phyloP scores from a whole-genome alignment of 78 protist genomes.

The Emiliania huxleyi region DNA sequence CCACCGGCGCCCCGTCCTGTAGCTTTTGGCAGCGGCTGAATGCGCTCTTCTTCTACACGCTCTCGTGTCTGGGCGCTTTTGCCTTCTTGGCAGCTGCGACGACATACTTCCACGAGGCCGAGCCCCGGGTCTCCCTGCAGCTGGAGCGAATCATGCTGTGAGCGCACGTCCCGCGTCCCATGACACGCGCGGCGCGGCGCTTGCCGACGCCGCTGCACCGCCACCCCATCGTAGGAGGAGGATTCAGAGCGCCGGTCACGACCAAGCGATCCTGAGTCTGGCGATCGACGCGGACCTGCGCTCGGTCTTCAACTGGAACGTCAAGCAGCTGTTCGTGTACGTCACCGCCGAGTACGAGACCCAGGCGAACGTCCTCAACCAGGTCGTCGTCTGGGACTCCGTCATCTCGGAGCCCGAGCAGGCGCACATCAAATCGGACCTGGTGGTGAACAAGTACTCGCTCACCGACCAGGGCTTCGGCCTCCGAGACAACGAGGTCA shows the following conservation, averaged over 20 bases:
- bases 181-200: no score
- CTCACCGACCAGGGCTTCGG: slow-evolving; percentile 12
- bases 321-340: slow-evolving; percentile 58
- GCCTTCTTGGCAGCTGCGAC: not conserved
- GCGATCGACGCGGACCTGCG: slow-evolving; percentile 51
- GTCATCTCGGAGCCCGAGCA: not conserved
- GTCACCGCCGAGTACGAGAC: slow-evolving; percentile 52
- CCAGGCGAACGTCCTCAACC: not conserved
- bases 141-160: not conserved
- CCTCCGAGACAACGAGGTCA: not conserved
- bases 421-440: not conserved
- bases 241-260: not conserved
- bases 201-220: no score
- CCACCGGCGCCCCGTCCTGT: not conserved
- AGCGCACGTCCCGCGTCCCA: not conserved
- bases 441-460: not conserved
- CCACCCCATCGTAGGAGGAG: no score
- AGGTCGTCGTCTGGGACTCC: slow-evolving; percentile 1
- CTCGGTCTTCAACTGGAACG: slow-evolving; percentile 62
- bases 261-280: slow-evolving; percentile 17
- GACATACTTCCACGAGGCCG: not conserved
- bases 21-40: slow-evolving; percentile 24
- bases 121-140: not conserved
- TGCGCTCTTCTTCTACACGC: slow-evolving; percentile 28
- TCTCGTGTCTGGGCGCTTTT: not conserved